Evolutionary conservation across 768 basidiomycete genomes (phyloP).

Genomic region (Hirschioporus abietinus): DNA sequence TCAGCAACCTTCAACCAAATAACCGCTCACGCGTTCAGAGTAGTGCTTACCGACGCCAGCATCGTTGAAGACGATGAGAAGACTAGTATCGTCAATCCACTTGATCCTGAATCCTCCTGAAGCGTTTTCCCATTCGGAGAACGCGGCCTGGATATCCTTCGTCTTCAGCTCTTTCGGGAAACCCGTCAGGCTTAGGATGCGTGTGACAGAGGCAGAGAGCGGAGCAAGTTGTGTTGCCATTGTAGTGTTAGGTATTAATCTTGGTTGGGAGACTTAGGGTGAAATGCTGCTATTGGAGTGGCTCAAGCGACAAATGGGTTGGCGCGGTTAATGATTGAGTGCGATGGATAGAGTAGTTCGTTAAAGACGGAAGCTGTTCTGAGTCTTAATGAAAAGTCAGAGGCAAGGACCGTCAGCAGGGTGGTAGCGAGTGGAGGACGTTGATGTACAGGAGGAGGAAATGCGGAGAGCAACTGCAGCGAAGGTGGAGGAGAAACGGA

Average conservation of each 20-base stretch:
- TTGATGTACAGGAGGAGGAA: neutral
- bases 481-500: neutral
- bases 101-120: conserved; percentile 98
- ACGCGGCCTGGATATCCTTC: conserved; percentile 88
- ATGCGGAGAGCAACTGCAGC: neutral
- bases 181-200: conserved; percentile 87
- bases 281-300: neutral
- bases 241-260: conserved; percentile 9
- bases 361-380: neutral
- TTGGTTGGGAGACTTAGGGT: neutral
- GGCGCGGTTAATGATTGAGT: neutral
- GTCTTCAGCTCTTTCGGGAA: conserved; percentile 97
- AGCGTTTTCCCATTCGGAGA: conserved; percentile 81
- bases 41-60: conserved; percentile 73
- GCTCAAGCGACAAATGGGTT: neutral
- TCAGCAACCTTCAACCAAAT: neutral
- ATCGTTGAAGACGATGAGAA: conserved; percentile 92
- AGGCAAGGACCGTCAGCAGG: neutral
- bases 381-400: neutral
- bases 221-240: conserved; percentile 75
- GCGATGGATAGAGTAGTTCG: neutral
- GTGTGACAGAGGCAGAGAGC: conserved; percentile 91
- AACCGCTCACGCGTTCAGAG: neutral
- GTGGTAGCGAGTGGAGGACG: neutral
- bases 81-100: conserved; percentile 96